These are phyloP conservation scores for Vachellia pachyceras DNA, from an alignment of 306 rosid genomes.

Conservation along the genomic window DNA sequence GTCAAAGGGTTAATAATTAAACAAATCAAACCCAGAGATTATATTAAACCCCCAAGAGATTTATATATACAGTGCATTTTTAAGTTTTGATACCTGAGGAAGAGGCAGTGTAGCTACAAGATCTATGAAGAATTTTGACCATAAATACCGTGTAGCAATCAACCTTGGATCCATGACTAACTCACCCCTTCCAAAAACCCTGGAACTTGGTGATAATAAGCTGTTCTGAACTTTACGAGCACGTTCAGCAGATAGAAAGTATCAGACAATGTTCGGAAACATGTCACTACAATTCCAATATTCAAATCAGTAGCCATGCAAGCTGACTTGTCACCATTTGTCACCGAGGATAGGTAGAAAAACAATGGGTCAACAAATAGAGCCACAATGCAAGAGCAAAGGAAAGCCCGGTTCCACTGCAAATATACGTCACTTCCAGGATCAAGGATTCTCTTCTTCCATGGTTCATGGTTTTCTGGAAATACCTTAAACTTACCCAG, in stretches of 20 bases:
- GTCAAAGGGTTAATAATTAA: not conserved
- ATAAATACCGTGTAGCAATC: conserved; percentile 71
- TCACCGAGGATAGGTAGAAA: conserved; percentile 77
- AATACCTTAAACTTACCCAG: conserved; percentile 59
- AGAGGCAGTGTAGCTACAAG: conserved; percentile 83
- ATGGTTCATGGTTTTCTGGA: conserved; percentile 52
- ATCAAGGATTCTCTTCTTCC: conserved; percentile 69
- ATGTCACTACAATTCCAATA: conserved; percentile 71
- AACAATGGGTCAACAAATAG: conserved; percentile 88
- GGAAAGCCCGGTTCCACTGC: conserved; percentile 79
- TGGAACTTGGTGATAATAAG: conserved; percentile 81
- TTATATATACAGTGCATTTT: not conserved
- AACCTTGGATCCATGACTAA: conserved; percentile 73
- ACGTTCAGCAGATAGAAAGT: conserved; percentile 71
- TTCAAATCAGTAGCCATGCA: conserved; percentile 81
- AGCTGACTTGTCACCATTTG: conserved; percentile 45
- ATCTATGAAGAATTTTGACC: conserved; percentile 78
- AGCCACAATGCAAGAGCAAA: conserved; percentile 69
- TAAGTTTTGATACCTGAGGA: conserved; percentile 73
- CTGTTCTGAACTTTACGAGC: conserved; percentile 77
- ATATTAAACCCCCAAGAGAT: not conserved
- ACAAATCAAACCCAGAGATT: not conserved
- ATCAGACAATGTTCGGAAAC: conserved; percentile 84
- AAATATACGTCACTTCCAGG: conserved; percentile 79
- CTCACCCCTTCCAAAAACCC: conserved; percentile 93